Evolutionary conservation across 805 yeast genomes (phyloP), one percentile per base, ranked within the genome.

Genomic region (Danielia oregonensis): DNA sequence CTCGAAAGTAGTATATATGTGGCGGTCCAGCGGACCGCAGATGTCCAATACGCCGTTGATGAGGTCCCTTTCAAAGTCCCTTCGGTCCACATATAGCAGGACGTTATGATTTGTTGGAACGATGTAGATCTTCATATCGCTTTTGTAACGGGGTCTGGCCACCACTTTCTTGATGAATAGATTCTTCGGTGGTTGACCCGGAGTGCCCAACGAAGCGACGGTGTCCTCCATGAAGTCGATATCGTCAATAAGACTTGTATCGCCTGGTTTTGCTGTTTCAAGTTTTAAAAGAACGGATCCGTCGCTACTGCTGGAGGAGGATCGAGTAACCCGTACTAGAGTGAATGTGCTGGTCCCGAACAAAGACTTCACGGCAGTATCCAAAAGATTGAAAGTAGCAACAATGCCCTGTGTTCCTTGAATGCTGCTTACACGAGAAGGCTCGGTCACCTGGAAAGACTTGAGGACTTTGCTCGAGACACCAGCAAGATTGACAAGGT

Each of bases 71-170:
- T 65, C 72, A 42, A 76, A 59, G 69, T 72, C 70, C 37, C 74
- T 57, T 35, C 61, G 62, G 41, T 74, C 75, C 26, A 72, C 63
- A 42, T 76, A 76, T 14, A 76, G 41, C 40, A 65, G 61, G 36
- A 55, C 43, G 35, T 62, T 49, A 5, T 50, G 38, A 11, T 52
- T 46, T 17, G 65, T 55, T 3, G 81, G 80, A 5, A 78, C 55
- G 13, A 78, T 44, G 53, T 72, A 78, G n/a, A 78, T 70, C 49
- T 76, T 73, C 84, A 78, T 78, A 43, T 74, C 75, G 4, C 76
- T 63, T 49, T 78, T 78, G 53, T 78, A 78, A 22, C 84, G 54
- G 9, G 84, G 84, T 44, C 82, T 59, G 10, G 82, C 82, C 22
- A 77, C 70, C 16, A 71, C 62, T 39, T 75, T 75, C 52, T 78